A percentile compares a stretch with the other conserved stretches of the same genome.
Conservation (phyloP, 2,329 filamentous ascomycete genomes). For the Lachnellula occidentalis region DNA sequence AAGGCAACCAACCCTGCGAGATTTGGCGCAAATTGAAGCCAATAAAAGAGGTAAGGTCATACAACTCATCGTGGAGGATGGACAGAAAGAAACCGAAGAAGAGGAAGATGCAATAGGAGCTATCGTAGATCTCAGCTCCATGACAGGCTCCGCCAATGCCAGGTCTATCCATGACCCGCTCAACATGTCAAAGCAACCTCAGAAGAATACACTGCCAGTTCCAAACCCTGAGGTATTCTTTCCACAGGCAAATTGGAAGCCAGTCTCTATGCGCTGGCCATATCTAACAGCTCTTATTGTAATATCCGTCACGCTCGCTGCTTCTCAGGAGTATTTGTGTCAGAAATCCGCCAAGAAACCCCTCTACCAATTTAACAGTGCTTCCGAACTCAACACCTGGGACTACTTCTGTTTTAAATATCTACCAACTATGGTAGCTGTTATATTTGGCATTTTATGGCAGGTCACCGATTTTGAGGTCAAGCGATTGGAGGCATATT, state of each 20-base stretch:
- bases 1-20: conserved; percentile 40
- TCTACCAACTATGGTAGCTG: conserved; percentile 54
- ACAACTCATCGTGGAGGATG: conserved; percentile 49
- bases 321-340: conserved; percentile 50
- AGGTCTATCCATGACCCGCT: conserved; percentile 11
- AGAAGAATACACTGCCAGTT: conserved; percentile 24
- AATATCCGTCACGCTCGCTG: conserved; percentile 48
- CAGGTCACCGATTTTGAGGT: conserved; percentile 62
- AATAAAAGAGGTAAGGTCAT: conserved; percentile 55
- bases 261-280: conserved; percentile 58
- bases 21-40: conserved; percentile 52
- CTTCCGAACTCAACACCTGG: conserved; percentile 44
- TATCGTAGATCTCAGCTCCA: conserved; percentile 27
- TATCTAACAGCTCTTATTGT: conserved; percentile 51
- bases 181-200: conserved; percentile 16
- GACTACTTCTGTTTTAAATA: conserved; percentile 61
- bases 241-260: conserved; percentile 62
- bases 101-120: conserved; percentile 8
- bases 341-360: conserved; percentile 42
- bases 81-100: conserved; percentile 1
- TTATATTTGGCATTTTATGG: conserved; percentile 60
- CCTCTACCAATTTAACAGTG: conserved; percentile 40
- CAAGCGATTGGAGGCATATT: conserved; percentile 60
- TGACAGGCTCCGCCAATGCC: conserved; percentile 17
- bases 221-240: conserved; percentile 49